A percentile compares a stretch with the other conserved stretches of the same genome.
phyloP scores from a whole-genome alignment of 2,329 filamentous ascomycete species.

The Colletotrichum agaves region DNA sequence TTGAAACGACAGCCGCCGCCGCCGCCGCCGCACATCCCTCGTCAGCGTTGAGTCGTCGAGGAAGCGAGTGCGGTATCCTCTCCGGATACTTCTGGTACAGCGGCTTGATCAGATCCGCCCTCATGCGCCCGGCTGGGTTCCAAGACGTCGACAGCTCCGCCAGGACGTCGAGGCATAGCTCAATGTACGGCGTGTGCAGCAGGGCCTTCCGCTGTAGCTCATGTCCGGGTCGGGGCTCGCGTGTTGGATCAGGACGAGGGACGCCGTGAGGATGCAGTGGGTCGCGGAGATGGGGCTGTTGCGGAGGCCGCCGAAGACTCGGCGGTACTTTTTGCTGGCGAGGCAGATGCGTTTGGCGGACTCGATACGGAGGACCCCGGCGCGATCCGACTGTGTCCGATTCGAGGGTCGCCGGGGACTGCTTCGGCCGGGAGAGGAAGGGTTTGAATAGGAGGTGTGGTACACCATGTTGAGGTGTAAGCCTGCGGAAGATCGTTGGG shows the following conservation, averaged over 20 bases:
- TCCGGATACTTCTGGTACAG: conserved; percentile 33
- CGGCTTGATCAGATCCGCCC: conserved; percentile 24
- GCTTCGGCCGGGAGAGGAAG: conserved; percentile 36
- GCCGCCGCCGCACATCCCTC: not conserved
- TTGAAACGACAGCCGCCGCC: not conserved
- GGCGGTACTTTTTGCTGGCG: conserved; percentile 46
- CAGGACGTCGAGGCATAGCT: conserved; percentile 30
- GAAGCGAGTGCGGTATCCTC: conserved; percentile 29
- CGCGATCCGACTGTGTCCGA: conserved; percentile 9
- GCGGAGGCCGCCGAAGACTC: conserved; percentile 48
- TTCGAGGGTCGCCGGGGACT: not conserved
- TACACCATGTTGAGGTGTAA: conserved; percentile 49
- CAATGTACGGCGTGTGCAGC: conserved; percentile 34
- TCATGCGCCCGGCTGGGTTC: conserved; percentile 24
- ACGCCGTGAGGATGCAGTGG: conserved; percentile 48
- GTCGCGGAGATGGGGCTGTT: conserved; percentile 48
- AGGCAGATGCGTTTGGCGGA: conserved; percentile 42
- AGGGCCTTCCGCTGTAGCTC: conserved; percentile 22
- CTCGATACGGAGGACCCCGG: conserved; percentile 37
- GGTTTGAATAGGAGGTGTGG: conserved; percentile 48
- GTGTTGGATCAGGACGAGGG: conserved; percentile 41
- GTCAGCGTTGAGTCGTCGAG: not conserved
- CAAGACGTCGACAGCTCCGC: conserved; percentile 27
- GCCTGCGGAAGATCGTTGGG: conserved; percentile 42
- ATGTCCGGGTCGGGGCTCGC: conserved; percentile 31